Base-by-base conservation (phyloP, 1,139 yeast species). In the Yamadazyma atmosphaerica region DNA sequence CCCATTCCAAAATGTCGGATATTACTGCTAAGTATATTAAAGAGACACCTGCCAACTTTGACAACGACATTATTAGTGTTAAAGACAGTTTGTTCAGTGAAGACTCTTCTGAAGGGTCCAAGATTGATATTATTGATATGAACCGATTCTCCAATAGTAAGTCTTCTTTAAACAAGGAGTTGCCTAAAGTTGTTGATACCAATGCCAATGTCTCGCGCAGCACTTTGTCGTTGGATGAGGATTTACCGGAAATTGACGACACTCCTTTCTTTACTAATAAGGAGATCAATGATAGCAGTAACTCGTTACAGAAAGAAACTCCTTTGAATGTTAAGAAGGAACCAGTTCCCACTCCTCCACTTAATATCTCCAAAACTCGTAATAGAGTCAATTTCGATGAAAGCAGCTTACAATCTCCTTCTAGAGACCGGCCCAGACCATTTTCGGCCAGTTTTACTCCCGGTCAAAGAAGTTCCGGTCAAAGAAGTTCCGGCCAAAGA, bases 11-110 rank as follows among this genome's bases (percentile, higher is more conserved):
- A 16, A 28, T 34, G 16, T 45, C 50, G 1, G 19, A 37, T 5
- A 35, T 43, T 13, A 32, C 49, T 11, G 30, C 23, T 5, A 26
- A 36, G 5, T 47, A 39, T 33, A 34, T 48, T 9, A 39, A 34
- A 2, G 50, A 47, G 6, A 28, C 13, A 2, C 30, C 35, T 3
- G 39, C 33, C n/a, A n/a, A n/a, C n/a, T n/a, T n/a, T 24, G 43
- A 31, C 16, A 18, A 23, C 13, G 47, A 43, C 15, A 16, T 38
- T 12, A 25, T 40, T 4, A 48, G 51, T 37, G 42, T 48, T 9
- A 39, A 33, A 11, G 53, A 49, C 33, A 48, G 52, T 37, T 41
- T 49, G 25, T 49, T 49, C 37, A 43, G 49, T 31, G 35, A 24
- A 9, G 31, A 29, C 8, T 37, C 39, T 11, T 19, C 18, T 16